A percentile compares a stretch with the other conserved stretches of the same genome.
Evolutionary conservation across 2,329 filamentous ascomycete species (phyloP).

Genomic region (Colletotrichum karsti): DNA sequence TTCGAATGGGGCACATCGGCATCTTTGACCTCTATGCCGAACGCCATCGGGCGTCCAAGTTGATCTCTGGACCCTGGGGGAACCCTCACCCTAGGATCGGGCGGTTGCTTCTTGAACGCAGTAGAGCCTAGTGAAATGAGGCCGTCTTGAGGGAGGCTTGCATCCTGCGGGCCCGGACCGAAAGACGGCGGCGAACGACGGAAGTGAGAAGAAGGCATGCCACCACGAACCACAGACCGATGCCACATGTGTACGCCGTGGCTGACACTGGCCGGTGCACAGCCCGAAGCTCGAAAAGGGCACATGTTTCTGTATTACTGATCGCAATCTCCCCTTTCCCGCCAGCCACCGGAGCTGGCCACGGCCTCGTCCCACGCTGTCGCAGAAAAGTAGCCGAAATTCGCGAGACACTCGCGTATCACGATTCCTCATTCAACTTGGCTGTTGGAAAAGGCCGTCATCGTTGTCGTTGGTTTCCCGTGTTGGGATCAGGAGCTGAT

Average conservation of each 20-base stretch:
- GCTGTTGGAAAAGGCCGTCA: background rate
- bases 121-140: background rate
- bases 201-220: background rate
- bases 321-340: background rate
- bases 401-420: background rate
- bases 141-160: background rate
- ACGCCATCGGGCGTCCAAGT: background rate
- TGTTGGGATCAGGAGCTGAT: background rate
- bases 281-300: background rate
- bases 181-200: background rate
- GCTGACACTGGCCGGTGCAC: slow-evolving; percentile 7
- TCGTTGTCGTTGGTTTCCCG: background rate
- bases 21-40: background rate
- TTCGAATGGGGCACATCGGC: background rate
- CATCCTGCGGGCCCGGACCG: background rate
- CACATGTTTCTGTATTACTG: slow-evolving; percentile 1
- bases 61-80: background rate
- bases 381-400: background rate
- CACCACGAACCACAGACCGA: background rate
- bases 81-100: background rate
- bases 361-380: background rate
- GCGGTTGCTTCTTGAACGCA: background rate
- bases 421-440: background rate
- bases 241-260: background rate
- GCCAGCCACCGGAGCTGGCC: background rate